A percentile compares a stretch with the other conserved stretches of the same genome.
Evolutionary conservation across 2,329 filamentous ascomycete genomes (phyloP).

Genomic region (Aspergillus novoparasiticus): DNA sequence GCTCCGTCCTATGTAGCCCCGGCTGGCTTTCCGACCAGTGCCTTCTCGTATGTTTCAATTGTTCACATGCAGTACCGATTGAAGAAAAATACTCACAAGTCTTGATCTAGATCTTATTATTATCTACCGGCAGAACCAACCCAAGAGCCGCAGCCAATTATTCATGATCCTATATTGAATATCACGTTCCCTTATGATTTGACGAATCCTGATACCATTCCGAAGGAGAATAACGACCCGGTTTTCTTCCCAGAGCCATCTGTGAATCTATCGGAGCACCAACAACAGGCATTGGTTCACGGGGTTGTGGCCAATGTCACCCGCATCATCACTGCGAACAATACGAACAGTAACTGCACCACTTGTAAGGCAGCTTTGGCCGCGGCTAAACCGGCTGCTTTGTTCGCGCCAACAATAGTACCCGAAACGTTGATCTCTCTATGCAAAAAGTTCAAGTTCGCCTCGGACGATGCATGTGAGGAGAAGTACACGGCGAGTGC

Average conservation of each 20-base stretch:
- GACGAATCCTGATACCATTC: conserved; percentile 57
- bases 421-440: conserved; percentile 55
- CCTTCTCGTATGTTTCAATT: conserved; percentile 44
- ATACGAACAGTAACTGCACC: conserved; percentile 50
- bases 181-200: conserved; percentile 57
- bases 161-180: conserved; percentile 58
- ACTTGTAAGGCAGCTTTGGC: conserved; percentile 57
- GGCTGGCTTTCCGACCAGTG: conserved; percentile 53
- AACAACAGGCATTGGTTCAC: conserved; percentile 47
- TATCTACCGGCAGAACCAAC: conserved; percentile 49
- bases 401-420: conserved; percentile 51
- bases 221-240: conserved; percentile 52
- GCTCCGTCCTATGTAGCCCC: conserved; percentile 33
- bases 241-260: conserved; percentile 53
- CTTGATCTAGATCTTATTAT: conserved; percentile 41
- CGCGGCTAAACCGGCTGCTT: conserved; percentile 54
- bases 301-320: conserved; percentile 48
- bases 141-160: conserved; percentile 55
- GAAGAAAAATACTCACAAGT: not conserved
- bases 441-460: conserved; percentile 53
- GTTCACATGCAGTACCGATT: not conserved
- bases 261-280: conserved; percentile 46
- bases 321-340: conserved; percentile 45
- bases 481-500: conserved; percentile 50
- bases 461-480: conserved; percentile 52